Evolutionary conservation across 1,284 basidiomycete species (phyloP).

Genomic region (Trichosporon inkin): DNA sequence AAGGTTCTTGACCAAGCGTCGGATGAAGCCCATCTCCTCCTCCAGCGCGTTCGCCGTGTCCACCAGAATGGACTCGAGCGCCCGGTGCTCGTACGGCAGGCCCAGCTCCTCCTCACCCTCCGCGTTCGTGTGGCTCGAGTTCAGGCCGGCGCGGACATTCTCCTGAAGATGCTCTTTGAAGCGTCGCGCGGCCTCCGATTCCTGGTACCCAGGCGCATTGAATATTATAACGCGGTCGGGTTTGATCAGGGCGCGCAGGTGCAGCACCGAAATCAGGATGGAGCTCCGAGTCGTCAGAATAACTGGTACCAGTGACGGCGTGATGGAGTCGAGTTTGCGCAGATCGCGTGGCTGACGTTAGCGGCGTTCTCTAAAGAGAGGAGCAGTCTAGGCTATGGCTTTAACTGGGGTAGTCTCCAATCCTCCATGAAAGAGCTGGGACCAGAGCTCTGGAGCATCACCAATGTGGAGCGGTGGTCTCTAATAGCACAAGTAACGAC

Average conservation of each 20-base stretch:
- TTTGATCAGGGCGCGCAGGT: slow-evolving; percentile 91
- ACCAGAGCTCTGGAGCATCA: too few relatives aligned
- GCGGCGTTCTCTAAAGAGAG: background rate
- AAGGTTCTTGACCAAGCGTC: slow-evolving; percentile 74
- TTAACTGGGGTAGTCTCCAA: too few relatives aligned
- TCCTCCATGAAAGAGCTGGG: too few relatives aligned
- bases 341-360: slow-evolving; percentile 78
- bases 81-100: slow-evolving; percentile 83
- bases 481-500: too few relatives aligned
- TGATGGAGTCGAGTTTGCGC: slow-evolving; percentile 87
- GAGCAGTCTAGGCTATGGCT: too few relatives aligned
- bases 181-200: slow-evolving; percentile 75
- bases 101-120: slow-evolving; percentile 32
- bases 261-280: slow-evolving; percentile 88
- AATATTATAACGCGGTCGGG: slow-evolving; percentile 88
- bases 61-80: slow-evolving; percentile 81
- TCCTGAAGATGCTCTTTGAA: slow-evolving; percentile 86
- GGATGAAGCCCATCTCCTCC: slow-evolving; percentile 86
- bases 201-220: slow-evolving; percentile 79
- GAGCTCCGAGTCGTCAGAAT: slow-evolving; percentile 85
- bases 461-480: too few relatives aligned
- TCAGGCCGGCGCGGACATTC: slow-evolving; percentile 42
- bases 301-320: slow-evolving; percentile 74
- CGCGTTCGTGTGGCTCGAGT: slow-evolving; percentile 7
- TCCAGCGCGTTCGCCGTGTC: slow-evolving; percentile 85